Evolutionary conservation across 2,329 filamentous ascomycete species (phyloP).

Genomic region (Cryphonectria naterciae): DNA sequence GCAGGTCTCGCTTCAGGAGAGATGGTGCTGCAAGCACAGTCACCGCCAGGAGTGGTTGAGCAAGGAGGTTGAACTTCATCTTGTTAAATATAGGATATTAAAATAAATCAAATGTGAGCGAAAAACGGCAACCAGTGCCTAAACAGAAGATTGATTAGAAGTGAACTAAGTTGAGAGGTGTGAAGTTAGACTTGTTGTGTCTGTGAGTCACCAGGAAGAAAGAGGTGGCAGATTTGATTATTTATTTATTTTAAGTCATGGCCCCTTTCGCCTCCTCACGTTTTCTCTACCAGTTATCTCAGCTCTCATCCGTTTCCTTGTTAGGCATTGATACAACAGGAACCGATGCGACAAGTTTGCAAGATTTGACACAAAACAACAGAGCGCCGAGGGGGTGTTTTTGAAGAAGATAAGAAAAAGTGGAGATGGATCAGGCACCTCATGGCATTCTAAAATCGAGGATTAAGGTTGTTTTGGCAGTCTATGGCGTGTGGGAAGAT

Average conservation of each 20-base stretch:
- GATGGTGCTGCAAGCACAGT: constrained; percentile 23
- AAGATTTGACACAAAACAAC: not conserved
- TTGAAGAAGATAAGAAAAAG: not conserved
- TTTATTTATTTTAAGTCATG: not conserved
- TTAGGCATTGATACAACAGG: not conserved
- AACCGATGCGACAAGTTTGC: not conserved
- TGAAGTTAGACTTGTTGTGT: not conserved
- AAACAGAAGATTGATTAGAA: not conserved
- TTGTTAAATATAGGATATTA: not conserved
- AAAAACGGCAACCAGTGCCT: constrained; percentile 23
- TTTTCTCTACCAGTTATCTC: not conserved
- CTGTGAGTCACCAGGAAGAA: not conserved
- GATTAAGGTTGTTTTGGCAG: constrained; percentile 18
- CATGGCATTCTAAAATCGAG: constrained; percentile 3
- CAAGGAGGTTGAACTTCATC: constrained; percentile 24
- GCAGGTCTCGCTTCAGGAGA: constrained; percentile 22
- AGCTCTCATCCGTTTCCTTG: constrained; percentile 2
- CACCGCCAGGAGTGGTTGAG: constrained; percentile 20
- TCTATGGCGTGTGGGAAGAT: constrained; percentile 25
- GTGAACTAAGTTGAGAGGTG: not conserved
- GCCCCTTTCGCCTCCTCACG: not conserved
- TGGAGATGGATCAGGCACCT: not conserved
- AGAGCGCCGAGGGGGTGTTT: not conserved
- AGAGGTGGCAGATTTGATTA: not conserved
- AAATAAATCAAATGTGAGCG: not conserved